These are phyloP conservation scores for Globisporangium orthogonon DNA, from an alignment of 352 stramenopile species.

Conservation along the genomic window DNA sequence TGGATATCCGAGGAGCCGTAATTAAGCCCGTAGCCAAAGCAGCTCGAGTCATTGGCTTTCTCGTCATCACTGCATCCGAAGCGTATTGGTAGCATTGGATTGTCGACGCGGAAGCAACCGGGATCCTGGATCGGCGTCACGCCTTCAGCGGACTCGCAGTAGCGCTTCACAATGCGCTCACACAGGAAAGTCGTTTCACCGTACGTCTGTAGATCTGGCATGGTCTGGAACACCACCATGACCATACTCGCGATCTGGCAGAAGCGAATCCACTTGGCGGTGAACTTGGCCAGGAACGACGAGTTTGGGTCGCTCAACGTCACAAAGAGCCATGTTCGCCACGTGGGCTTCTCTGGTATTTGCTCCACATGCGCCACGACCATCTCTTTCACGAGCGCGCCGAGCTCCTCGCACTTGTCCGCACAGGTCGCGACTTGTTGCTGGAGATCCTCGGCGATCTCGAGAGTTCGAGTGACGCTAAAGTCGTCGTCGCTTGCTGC, in stretches of 20 bases:
- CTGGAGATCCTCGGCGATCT: conserved; percentile 51
- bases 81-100: conserved; percentile 24
- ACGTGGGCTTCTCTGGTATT: conserved; percentile 22
- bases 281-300: conserved; percentile 28
- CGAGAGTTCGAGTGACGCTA: conserved; percentile 32
- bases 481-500: conserved; percentile 22
- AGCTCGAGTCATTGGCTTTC: conserved; percentile 30
- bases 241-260: conserved; percentile 71
- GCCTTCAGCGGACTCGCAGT: conserved; percentile 27
- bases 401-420: conserved; percentile 50
- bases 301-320: conserved; percentile 39
- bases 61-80: conserved; percentile 41
- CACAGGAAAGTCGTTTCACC: conserved; percentile 54
- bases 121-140: conserved; percentile 37
- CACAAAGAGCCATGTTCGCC: conserved; percentile 25
- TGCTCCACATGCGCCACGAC: conserved; percentile 39
- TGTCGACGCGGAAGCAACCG: conserved; percentile 47
- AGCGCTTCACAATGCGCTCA: conserved; percentile 44
- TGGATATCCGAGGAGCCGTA: conserved; percentile 28
- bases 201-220: conserved; percentile 72
- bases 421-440: conserved; percentile 38
- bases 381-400: conserved; percentile 58
- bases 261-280: conserved; percentile 51
- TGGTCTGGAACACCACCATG: conserved; percentile 72
- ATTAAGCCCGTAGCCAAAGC: conserved; percentile 51